Base-by-base conservation (phyloP, 352 stramenopile species). In the Phytophthora vignae region DNA sequence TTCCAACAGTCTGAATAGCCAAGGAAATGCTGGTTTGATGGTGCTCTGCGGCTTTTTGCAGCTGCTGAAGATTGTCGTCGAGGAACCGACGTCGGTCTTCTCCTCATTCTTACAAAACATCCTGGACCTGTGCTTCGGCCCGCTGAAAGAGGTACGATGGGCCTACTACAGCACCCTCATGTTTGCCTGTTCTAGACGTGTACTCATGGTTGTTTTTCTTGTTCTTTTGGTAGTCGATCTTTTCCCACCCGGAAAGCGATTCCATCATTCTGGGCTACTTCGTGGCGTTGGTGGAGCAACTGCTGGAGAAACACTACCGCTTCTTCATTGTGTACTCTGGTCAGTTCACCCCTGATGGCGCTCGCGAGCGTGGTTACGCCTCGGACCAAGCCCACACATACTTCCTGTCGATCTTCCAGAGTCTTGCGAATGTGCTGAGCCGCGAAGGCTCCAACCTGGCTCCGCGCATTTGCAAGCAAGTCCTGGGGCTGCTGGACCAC, bases 31-130 rank as follows among this genome's bases (percentile, higher is more conserved):
- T 0, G 88, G 88, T 0, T 44, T 93, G 21, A 83, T 90, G 72
- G 85, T 94, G 29, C 71, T 95, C 14, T 95, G 86, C 62, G 88
- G 86, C 4, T 94, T 95, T 53, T 67, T 95, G 27, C 83, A 94
- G 57, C 77, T 95, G 8, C 65, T 95, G 54, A 85, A 83, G 60
- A 92, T 93, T 57, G 82, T 95, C 29, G 82, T 95, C 0, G 88
- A 92, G 50, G 88, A 95, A 38, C 84, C 84, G 4, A 94, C 88
- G 6, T 76, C 86, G 0, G 83, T 91, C 12, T 93, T 93, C 52
- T 76, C 83, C 10, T 87, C 84, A 0, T 93, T 95, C 50, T 71
- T 95, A 36, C 82, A 90, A 25, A 93, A 82, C 54, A 92, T 92
- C 36, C 68, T 95, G 9, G 88, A 95, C 4, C 42, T 95, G 57